phyloP scores from a whole-genome alignment of 805 yeast genomes.

The Kodamaea neixiangensis region DNA sequence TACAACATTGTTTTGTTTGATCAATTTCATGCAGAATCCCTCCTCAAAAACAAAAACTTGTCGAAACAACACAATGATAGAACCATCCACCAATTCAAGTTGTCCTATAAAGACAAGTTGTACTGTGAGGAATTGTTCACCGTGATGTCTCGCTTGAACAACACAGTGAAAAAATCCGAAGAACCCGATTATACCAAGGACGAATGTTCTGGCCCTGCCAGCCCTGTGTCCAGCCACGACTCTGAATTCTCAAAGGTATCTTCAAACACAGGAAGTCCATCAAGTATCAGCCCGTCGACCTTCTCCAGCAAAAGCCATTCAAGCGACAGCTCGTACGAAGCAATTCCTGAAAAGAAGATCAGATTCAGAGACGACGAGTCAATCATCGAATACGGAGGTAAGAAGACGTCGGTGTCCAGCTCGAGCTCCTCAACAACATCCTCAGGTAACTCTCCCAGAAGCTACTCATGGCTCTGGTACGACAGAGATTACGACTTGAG shows the following conservation, averaged over 20 bases:
- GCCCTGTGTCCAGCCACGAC: background rate
- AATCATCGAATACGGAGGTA: constrained; percentile 14
- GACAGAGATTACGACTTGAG: constrained; percentile 29
- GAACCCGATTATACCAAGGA: background rate
- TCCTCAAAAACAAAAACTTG: constrained; percentile 9
- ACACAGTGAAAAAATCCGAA: background rate
- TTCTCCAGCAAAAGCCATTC: constrained; percentile 7
- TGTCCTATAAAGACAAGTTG: constrained; percentile 22
- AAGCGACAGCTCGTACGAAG: constrained; percentile 5
- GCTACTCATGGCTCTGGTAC: constrained; percentile 33
- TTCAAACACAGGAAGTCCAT: constrained; percentile 6
- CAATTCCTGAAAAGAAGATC: constrained; percentile 6
- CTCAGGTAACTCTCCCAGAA: background rate
- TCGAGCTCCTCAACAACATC: constrained; percentile 1
- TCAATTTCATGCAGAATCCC: constrained; percentile 18
- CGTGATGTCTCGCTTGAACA: constrained; percentile 17
- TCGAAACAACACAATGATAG: constrained; percentile 14
- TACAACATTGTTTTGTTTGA: constrained; percentile 25
- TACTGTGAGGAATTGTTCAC: constrained; percentile 20
- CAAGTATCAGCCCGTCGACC: constrained; percentile 1
- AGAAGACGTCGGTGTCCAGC: background rate
- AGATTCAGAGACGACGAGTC: constrained; percentile 21
- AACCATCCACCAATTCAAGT: constrained; percentile 20
- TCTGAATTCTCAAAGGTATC: constrained; percentile 9
- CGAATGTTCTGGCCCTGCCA: background rate